A percentile compares a stretch with the other conserved stretches of the same genome.
phyloP scores from a whole-genome alignment of 148 eudicot genomes.

The Rhododendron vialii region DNA sequence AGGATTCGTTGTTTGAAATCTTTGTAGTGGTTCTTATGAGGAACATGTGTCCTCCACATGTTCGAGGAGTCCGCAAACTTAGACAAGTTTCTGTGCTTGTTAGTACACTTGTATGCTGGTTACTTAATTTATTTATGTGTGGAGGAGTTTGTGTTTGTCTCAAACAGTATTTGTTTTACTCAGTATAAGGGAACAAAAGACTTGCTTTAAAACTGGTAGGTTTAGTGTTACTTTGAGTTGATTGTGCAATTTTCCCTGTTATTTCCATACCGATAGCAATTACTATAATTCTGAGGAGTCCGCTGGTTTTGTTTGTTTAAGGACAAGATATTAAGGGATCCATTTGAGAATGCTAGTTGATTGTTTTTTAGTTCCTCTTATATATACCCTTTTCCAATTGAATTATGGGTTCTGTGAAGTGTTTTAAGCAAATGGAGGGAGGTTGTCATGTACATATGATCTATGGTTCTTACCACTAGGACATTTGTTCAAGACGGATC shows the following conservation, averaged over 20 bases:
- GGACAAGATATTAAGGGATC: no score
- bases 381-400: background rate
- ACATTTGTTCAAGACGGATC: background rate
- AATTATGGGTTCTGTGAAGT: background rate
- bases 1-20: no score
- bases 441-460: background rate
- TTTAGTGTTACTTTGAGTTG: background rate
- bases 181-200: no score
- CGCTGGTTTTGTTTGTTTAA: background rate
- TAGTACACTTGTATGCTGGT: background rate
- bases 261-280: no score
- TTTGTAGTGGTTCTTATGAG: background rate
- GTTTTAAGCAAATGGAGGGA: background rate
- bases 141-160: background rate
- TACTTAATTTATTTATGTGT: background rate
- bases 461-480: no score
- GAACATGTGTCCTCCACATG: background rate
- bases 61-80: background rate
- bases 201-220: background rate
- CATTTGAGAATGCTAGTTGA: background rate
- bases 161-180: background rate
- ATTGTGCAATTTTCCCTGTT: background rate
- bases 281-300: background rate
- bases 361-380: background rate
- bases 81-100: background rate